Conservation (phyloP, 148 eudicot genomes). For the Persicaria tinctoria region DNA sequence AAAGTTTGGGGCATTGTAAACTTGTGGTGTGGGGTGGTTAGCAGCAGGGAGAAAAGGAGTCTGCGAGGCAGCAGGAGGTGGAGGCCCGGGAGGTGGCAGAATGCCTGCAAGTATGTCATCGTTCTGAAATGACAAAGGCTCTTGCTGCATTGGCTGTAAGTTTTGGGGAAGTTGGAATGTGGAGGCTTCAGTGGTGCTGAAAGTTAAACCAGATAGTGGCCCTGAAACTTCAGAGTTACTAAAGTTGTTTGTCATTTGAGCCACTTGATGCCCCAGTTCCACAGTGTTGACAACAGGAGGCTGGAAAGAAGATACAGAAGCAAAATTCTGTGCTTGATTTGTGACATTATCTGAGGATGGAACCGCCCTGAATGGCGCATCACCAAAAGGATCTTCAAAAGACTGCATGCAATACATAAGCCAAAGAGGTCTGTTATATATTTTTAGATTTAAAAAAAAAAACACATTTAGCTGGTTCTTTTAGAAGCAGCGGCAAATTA, state of each 20-base stretch:
- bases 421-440: background rate
- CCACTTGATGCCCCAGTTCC: constrained; percentile 28
- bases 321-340: constrained; percentile 34
- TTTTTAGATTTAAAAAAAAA: no score
- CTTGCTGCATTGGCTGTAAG: constrained; percentile 22
- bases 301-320: constrained; percentile 29
- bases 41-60: constrained; percentile 18
- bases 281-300: constrained; percentile 17
- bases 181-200: constrained; percentile 16
- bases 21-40: constrained; percentile 19
- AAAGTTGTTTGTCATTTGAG: constrained; percentile 24
- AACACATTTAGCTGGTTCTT: background rate
- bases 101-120: constrained; percentile 70
- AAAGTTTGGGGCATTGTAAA: constrained; percentile 10
- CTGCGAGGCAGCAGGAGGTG: constrained; percentile 16
- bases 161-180: constrained; percentile 23
- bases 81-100: constrained; percentile 54
- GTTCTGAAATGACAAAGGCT: constrained; percentile 22
- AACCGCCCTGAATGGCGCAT: constrained; percentile 77
- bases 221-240: constrained; percentile 27
- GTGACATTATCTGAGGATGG: constrained; percentile 21
- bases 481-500: background rate
- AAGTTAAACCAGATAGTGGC: constrained; percentile 23
- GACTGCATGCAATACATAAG: constrained; percentile 38
- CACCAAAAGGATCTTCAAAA: constrained; percentile 93